Conservation (phyloP, 208 protist species). For the Trypanosomatidae sp. region DNA sequence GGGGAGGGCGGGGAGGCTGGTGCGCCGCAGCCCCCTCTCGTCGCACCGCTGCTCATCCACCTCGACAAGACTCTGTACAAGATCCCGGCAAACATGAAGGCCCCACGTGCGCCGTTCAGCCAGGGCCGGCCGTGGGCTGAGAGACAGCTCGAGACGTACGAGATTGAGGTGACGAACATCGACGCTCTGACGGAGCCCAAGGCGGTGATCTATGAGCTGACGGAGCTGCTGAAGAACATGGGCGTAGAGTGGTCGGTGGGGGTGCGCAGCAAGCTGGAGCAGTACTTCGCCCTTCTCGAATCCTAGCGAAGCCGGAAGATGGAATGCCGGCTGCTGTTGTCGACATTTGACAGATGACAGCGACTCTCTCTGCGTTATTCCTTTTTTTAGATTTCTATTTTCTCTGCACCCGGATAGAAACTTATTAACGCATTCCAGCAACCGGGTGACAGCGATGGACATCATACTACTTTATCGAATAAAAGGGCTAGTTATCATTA, state of each 20-base stretch:
- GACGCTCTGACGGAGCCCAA: slow-evolving; percentile 18
- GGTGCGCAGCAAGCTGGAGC: slow-evolving; percentile 62
- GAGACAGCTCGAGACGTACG: slow-evolving; percentile 43
- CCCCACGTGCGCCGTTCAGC: slow-evolving; percentile 20
- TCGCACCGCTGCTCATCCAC: slow-evolving; percentile 46
- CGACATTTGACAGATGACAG: no score
- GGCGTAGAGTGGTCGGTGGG: slow-evolving; percentile 58
- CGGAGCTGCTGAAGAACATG: slow-evolving; percentile 32
- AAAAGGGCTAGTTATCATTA: no score
- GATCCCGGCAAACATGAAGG: slow-evolving; percentile 17
- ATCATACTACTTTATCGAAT: no score
- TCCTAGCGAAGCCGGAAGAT: no score
- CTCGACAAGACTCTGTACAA: slow-evolving; percentile 58
- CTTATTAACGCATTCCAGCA: no score
- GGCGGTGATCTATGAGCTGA: slow-evolving; percentile 46
- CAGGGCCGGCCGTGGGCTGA: slow-evolving; percentile 17
- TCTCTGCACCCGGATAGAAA: no score
- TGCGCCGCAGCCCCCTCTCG: slow-evolving; percentile 1
- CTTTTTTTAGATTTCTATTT: no score
- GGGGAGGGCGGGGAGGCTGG: neutral
- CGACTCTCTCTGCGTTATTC: no score
- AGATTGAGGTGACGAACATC: slow-evolving; percentile 64
- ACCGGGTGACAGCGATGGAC: no score
- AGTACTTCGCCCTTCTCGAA: slow-evolving; percentile 47
- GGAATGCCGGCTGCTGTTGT: no score